These are phyloP conservation scores for Lycium barbarum DNA, from an alignment of 257 asterid species.

Conservation along the genomic window DNA sequence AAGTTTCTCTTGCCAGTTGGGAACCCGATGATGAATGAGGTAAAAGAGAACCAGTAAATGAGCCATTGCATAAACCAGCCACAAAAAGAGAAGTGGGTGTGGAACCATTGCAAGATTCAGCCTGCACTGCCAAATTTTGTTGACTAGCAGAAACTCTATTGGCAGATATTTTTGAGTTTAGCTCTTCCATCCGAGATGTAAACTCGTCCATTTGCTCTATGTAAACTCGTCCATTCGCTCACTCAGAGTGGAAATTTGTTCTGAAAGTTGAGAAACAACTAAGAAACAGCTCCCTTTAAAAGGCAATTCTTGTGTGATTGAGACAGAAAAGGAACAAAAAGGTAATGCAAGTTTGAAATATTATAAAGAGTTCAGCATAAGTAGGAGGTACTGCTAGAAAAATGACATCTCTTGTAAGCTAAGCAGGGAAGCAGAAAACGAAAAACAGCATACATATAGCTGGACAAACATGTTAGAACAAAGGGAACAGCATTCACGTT, in stretches of 20 bases:
- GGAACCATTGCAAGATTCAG: constrained; percentile 73
- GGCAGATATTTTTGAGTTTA: constrained; percentile 65
- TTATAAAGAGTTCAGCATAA: not conserved
- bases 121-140: constrained; percentile 73
- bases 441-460: not conserved
- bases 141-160: constrained; percentile 72
- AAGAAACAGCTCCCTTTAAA: constrained; percentile 55
- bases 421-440: not conserved
- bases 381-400: not conserved
- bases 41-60: constrained; percentile 61
- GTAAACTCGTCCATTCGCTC: constrained; percentile 99
- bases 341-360: not conserved
- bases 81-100: constrained; percentile 61
- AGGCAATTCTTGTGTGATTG: constrained; percentile 18
- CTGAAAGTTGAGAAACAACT: constrained; percentile 78
- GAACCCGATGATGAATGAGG: constrained; percentile 80
- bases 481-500: not conserved
- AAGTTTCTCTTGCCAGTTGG: constrained; percentile 77
- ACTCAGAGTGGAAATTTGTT: constrained; percentile 86
- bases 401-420: not conserved
- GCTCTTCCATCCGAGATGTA: constrained; percentile 86
- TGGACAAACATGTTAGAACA: not conserved
- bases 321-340: not conserved
- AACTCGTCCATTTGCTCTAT: constrained; percentile 97
- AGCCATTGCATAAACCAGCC: constrained; percentile 73